Base-by-base conservation (phyloP, 495 filamentous ascomycete genomes). In the Acidomyces sp. region DNA sequence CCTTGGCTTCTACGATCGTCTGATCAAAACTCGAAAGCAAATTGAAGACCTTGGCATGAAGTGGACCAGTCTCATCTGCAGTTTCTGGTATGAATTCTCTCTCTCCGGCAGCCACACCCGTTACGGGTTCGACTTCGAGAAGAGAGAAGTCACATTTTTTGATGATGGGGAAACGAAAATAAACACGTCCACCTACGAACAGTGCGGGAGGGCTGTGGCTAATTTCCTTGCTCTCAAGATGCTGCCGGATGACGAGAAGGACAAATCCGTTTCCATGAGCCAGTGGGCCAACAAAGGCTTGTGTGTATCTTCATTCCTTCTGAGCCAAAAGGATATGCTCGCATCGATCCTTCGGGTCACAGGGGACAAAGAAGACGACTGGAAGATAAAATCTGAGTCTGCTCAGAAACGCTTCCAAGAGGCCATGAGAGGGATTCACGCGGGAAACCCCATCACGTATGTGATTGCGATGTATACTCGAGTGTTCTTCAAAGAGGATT, bases 51-150 rank as follows among this genome's bases (percentile, higher is more conserved):
- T 43, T 11, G 21, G 29, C 10, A 31, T 13, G 39, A 42, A 9
- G 9, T 29, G 26, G 26, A 29, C 26, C 13, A 13, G 1, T 61
- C 56, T 1, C 65, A 76, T 12, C 19, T 10, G 16, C 60, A 64
- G 32, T 61, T 82, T 38, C 55, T 78, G 68, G 67, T 3, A 71
- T 83, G 0, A 57, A 53, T 0, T 80, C 71, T 59, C 54, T 83
- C 36, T 50, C 81, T 23, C 78, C 80, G 13, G 7, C 16, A 65
- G 59, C 25, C 57, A 60, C 3, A 68, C 71, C 49, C 74, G 70
- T 7, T 72, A 54, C 40, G 71, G 71, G 2, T 66, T 74, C 43
- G 64, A 72, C 41, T 52, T 72, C 23, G 22, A 29, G 0, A 59
- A 61, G 1, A 48, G 45, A 10, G 48, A 28, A 0, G 48, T 64